These are phyloP conservation scores for Scenedesmus sp. DNA, from an alignment of 163 green algal genomes.

Conservation along the genomic window DNA sequence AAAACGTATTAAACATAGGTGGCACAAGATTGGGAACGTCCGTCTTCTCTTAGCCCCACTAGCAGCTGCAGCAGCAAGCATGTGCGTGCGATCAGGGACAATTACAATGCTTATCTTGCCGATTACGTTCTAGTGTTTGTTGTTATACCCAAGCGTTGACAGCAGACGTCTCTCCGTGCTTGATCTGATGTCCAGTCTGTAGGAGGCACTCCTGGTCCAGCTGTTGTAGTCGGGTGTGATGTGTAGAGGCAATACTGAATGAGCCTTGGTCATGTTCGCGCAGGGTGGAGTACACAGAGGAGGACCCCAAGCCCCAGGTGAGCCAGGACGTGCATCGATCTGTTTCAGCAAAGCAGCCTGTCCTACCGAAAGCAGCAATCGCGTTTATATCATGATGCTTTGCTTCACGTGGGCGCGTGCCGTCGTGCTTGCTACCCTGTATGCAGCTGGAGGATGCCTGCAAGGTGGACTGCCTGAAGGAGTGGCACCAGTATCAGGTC, in stretches of 20 bases:
- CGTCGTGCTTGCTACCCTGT: background rate
- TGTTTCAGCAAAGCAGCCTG: background rate
- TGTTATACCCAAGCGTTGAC: background rate
- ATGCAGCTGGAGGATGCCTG: conserved; percentile 86
- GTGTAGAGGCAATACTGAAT: background rate
- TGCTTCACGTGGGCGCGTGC: background rate
- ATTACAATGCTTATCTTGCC: background rate
- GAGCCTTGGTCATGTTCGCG: background rate
- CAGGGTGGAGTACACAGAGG: conserved; percentile 78
- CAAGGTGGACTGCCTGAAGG: conserved; percentile 88
- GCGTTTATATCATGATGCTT: background rate
- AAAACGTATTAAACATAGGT: background rate
- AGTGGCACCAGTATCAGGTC: conserved; percentile 84
- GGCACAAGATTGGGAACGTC: background rate
- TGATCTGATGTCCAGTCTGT: conserved; percentile 20
- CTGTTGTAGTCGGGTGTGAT: background rate
- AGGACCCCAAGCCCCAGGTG: conserved; percentile 74
- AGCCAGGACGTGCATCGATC: background rate
- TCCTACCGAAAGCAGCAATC: background rate
- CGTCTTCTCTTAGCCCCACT: background rate
- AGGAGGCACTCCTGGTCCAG: conserved; percentile 10
- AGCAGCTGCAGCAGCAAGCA: conserved; percentile 14
- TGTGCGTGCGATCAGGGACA: background rate
- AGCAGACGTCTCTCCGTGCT: background rate
- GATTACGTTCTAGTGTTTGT: background rate